phyloP scores from a whole-genome alignment of 805 yeast genomes.

The Yamadazyma kitorensis region DNA sequence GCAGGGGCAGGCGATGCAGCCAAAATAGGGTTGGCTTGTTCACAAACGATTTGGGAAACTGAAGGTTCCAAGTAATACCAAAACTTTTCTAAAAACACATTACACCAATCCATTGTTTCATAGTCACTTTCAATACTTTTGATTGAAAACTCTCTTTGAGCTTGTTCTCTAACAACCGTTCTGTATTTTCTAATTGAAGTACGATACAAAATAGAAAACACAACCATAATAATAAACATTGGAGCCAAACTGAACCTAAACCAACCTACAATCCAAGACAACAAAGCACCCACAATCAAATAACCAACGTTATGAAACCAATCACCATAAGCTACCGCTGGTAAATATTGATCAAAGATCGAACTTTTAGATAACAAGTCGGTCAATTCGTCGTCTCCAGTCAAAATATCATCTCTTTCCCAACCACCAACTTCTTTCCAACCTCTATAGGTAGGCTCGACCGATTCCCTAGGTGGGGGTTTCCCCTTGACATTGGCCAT shows the following conservation, averaged over 20 bases:
- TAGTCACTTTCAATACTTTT: constrained; percentile 81
- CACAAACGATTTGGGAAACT: constrained; percentile 78
- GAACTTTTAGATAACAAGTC: constrained; percentile 74
- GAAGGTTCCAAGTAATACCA: constrained; percentile 93
- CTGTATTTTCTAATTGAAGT: constrained; percentile 81
- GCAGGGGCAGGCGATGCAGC: constrained; percentile 79
- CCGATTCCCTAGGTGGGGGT: constrained; percentile 48
- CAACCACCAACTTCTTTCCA: constrained; percentile 95
- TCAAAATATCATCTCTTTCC: constrained; percentile 65
- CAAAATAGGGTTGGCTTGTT: constrained; percentile 78
- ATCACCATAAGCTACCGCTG: constrained; percentile 80
- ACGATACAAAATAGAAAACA: constrained; percentile 71
- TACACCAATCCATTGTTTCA: constrained; percentile 96
- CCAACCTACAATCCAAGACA: constrained; percentile 80
- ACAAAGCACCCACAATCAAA: constrained; percentile 60
- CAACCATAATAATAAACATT: constrained; percentile 65
- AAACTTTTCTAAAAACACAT: constrained; percentile 81
- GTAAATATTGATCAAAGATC: constrained; percentile 69
- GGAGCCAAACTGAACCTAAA: constrained; percentile 77
- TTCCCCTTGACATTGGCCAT: constrained; percentile 27
- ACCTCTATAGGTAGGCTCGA: constrained; percentile 74
- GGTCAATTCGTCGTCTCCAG: constrained; percentile 64
- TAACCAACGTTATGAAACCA: constrained; percentile 93
- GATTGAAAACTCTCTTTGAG: constrained; percentile 82
- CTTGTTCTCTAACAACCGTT: constrained; percentile 66